Conservation (phyloP, 768 basidiomycete species). For the Exidia glandulosa region DNA sequence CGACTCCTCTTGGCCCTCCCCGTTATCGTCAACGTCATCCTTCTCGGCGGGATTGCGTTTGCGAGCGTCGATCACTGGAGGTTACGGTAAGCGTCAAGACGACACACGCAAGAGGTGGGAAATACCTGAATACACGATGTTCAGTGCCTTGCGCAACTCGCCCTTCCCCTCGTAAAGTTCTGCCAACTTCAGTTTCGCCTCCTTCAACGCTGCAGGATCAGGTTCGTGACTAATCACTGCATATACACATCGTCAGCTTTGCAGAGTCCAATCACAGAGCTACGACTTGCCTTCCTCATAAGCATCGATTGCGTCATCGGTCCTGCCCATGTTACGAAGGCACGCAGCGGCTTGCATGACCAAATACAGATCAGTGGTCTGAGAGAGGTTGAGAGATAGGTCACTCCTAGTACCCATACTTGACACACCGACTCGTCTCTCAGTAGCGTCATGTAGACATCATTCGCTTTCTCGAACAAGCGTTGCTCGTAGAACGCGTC, state of each 20-base stretch:
- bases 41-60: constrained; percentile 6
- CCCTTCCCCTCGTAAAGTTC: constrained; percentile 80
- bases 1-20: neutral
- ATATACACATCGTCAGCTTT: too few species aligned
- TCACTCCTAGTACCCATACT: too few species aligned
- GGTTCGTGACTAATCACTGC: neutral
- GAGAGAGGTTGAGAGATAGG: neutral
- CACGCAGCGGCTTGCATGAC: constrained; percentile 75
- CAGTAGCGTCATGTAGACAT: constrained; percentile 70
- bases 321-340: constrained; percentile 62
- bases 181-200: constrained; percentile 83
- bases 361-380: constrained; percentile 68
- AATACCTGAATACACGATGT: constrained; percentile 74
- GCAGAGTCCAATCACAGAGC: too few species aligned
- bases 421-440: too few species aligned
- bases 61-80: constrained; percentile 27
- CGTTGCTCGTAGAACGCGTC: constrained; percentile 72
- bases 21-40: constrained; percentile 7
- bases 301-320: constrained; percentile 68
- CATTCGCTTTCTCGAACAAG: constrained; percentile 67
- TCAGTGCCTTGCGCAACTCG: constrained; percentile 69
- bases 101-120: neutral
- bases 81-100: neutral
- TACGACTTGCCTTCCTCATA: constrained; percentile 61
- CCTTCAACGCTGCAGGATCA: constrained; percentile 63